Conservation (phyloP, 257 asterid species). For the Linaria vulgaris region DNA sequence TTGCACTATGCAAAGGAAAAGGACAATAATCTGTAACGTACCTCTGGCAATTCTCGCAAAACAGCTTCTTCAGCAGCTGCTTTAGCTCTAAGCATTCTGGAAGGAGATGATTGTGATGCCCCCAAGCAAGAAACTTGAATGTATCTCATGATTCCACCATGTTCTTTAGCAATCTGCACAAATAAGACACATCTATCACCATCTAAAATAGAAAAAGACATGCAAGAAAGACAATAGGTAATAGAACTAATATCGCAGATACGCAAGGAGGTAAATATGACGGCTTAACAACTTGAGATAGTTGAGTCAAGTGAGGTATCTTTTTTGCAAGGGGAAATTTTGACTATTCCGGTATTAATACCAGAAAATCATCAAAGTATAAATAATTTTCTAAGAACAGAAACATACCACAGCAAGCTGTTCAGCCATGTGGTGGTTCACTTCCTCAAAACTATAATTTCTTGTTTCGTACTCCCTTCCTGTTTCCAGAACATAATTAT, state of each 20-base stretch:
- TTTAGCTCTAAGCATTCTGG: conserved; percentile 82
- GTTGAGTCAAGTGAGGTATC: not conserved
- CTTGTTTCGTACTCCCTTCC: conserved; percentile 97
- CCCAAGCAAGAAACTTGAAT: conserved; percentile 92
- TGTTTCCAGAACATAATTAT: conserved; percentile 34
- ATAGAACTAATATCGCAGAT: not conserved
- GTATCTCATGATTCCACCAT: conserved; percentile 91
- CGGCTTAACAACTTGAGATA: conserved; percentile 1
- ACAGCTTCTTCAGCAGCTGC: conserved; percentile 95
- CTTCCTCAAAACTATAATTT: conserved; percentile 93
- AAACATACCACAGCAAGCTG: conserved; percentile 76
- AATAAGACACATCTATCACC: conserved; percentile 21
- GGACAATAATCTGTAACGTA: conserved; percentile 25
- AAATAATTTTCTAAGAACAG: conserved; percentile 24
- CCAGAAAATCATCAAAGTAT: conserved; percentile 10
- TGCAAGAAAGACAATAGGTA: not conserved
- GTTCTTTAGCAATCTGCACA: conserved; percentile 87
- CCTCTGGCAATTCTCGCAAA: conserved; percentile 74
- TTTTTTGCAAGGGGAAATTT: not conserved
- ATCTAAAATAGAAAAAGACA: conserved; percentile 5
- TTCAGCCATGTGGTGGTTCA: conserved; percentile 83
- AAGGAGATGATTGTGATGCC: conserved; percentile 74
- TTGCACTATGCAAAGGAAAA: conserved; percentile 16
- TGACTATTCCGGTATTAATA: not conserved
- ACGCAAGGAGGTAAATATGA: not conserved